phyloP scores from a whole-genome alignment of 176 grass and related monocot genomes.

The Hyparrhenia diplandra region DNA sequence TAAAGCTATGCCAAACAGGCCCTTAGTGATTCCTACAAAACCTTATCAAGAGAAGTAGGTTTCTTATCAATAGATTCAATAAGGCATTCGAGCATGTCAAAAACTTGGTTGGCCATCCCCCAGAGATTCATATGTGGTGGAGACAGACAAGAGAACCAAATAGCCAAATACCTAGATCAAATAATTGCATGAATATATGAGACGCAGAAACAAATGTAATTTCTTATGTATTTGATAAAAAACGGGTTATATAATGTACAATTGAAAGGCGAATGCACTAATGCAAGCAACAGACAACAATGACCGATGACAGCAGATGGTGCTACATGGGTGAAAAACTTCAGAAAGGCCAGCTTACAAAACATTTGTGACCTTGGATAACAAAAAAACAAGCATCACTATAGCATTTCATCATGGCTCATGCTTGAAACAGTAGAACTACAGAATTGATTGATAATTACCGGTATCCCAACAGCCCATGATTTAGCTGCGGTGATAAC shows the following conservation, averaged over 20 bases:
- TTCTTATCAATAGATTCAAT: too few relatives aligned
- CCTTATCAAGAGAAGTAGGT: too few relatives aligned
- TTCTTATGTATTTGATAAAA: not conserved
- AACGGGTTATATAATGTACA: not conserved
- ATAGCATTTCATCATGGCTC: not conserved
- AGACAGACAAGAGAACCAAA: not conserved
- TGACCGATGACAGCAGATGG: not conserved
- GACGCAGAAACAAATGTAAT: not conserved
- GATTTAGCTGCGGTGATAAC: constrained; percentile 58
- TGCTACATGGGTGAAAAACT: not conserved
- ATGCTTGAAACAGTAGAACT: not conserved
- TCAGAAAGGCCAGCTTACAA: not conserved
- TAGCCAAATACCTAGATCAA: not conserved
- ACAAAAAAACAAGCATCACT: not conserved
- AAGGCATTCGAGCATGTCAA: too few relatives aligned
- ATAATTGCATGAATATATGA: not conserved
- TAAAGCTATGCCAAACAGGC: too few relatives aligned
- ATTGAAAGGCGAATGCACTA: not conserved
- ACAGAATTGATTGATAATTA: constrained; percentile 33
- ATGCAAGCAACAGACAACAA: not conserved
- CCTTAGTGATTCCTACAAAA: too few relatives aligned
- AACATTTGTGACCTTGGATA: not conserved
- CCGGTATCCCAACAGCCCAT: constrained; percentile 81
- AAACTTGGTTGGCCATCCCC: too few relatives aligned
- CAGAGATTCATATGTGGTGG: too few relatives aligned